phyloP scores from a whole-genome alignment of 116 monocot species.

The Papilionanthe hybrid region DNA sequence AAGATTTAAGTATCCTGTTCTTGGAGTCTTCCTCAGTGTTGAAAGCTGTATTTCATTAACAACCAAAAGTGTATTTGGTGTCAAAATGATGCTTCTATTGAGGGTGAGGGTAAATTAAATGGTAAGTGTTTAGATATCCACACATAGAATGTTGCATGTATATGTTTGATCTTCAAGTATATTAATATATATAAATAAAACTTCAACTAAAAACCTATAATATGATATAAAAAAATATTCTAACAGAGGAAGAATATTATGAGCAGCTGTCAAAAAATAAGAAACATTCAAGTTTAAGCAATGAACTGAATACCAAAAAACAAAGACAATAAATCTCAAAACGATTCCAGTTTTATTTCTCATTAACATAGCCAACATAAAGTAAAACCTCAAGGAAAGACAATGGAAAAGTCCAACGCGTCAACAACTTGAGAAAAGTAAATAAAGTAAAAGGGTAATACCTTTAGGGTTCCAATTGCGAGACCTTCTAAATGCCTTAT shows the following conservation, averaged over 20 bases:
- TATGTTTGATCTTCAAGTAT: too few relatives aligned
- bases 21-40: too few relatives aligned
- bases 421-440: not conserved
- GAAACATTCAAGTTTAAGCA: not conserved
- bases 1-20: too few relatives aligned
- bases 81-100: too few relatives aligned
- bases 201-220: not conserved
- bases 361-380: not conserved
- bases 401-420: not conserved
- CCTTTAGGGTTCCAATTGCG: conserved; percentile 81
- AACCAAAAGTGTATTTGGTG: too few relatives aligned
- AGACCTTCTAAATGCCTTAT: conserved; percentile 74
- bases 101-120: too few relatives aligned
- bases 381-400: not conserved
- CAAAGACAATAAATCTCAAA: not conserved
- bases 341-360: not conserved
- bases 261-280: not conserved
- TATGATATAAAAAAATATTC: not conserved
- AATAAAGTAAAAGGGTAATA: conserved; percentile 6
- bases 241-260: not conserved
- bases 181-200: not conserved
- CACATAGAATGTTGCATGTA: too few relatives aligned
- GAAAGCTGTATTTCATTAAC: too few relatives aligned
- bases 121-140: too few relatives aligned
- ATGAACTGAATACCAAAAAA: not conserved